Conservation (phyloP, 2,329 filamentous ascomycete species). For the Microcyclospora tardicrescens region DNA sequence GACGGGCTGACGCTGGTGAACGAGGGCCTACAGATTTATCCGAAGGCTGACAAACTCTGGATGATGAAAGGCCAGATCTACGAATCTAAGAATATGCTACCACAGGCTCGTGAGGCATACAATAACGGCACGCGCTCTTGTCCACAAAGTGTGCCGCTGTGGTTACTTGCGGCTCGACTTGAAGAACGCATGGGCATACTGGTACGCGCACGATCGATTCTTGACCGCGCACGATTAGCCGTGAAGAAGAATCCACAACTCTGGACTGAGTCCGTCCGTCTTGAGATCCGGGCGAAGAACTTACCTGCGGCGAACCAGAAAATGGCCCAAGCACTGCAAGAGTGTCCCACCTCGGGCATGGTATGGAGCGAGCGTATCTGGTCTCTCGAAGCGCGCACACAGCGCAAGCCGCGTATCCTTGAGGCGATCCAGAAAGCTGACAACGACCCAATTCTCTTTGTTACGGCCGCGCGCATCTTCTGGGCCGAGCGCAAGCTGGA, state of each 20-base stretch:
- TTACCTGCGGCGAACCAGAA: slow-evolving; percentile 71
- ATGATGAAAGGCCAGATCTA: slow-evolving; percentile 99
- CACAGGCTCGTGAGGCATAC: slow-evolving; percentile 82
- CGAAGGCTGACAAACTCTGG: slow-evolving; percentile 76
- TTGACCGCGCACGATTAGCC: slow-evolving; percentile 79
- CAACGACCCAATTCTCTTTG: slow-evolving; percentile 77
- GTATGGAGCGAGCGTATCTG: slow-evolving; percentile 94
- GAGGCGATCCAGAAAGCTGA: slow-evolving; percentile 97
- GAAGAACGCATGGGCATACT: slow-evolving; percentile 74
- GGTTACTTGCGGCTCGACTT: slow-evolving; percentile 76
- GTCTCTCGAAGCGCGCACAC: slow-evolving; percentile 80
- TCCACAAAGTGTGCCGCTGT: slow-evolving; percentile 70
- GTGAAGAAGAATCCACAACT: slow-evolving; percentile 73
- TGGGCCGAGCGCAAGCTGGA: slow-evolving; percentile 88
- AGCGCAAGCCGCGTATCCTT: slow-evolving; percentile 78
- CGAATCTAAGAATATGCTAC: slow-evolving; percentile 63
- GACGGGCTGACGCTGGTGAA: slow-evolving; percentile 77
- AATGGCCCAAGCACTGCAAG: slow-evolving; percentile 87
- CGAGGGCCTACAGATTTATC: slow-evolving; percentile 76
- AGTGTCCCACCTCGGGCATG: slow-evolving; percentile 74
- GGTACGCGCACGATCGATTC: slow-evolving; percentile 85
- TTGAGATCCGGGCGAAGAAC: slow-evolving; percentile 81
- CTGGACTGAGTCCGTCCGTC: slow-evolving; percentile 86
- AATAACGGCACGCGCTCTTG: slow-evolving; percentile 77
- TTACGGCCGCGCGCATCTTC: slow-evolving; percentile 87